These are phyloP conservation scores for Rhodotorula sp. DNA, from an alignment of 1,284 basidiomycete genomes.

Conservation along the genomic window DNA sequence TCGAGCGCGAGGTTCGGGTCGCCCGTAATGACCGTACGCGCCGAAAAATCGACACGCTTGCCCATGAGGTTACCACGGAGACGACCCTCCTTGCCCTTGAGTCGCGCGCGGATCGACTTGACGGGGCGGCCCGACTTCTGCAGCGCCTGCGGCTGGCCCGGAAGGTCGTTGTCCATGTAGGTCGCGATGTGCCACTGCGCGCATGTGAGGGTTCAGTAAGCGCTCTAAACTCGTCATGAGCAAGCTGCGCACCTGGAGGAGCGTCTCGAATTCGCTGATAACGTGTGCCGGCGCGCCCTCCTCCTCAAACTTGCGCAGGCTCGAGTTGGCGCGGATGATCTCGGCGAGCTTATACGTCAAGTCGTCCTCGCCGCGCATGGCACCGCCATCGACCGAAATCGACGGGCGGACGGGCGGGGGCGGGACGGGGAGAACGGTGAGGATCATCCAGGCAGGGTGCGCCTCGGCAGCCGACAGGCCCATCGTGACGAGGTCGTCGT, in stretches of 20 bases:
- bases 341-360: conserved; percentile 98
- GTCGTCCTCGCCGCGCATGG: conserved; percentile 96
- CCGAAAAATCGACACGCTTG: conserved; percentile 99
- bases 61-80: conserved; percentile 99
- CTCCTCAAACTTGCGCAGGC: conserved; percentile 88
- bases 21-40: conserved; percentile 98
- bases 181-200: conserved; percentile 92
- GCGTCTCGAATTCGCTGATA: conserved; percentile 92
- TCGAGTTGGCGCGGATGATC: conserved; percentile 93
- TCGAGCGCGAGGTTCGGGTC: conserved; percentile 97
- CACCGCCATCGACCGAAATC: conserved; percentile 93
- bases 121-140: conserved; percentile 98
- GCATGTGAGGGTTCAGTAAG: not conserved
- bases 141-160: conserved; percentile 93
- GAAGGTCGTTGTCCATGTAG: conserved; percentile 99
- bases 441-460: conserved; percentile 98
- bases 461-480: conserved; percentile 95
- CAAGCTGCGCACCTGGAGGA: conserved; percentile 69
- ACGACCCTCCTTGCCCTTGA: conserved; percentile 99
- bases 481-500: conserved; percentile 84
- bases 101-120: conserved; percentile 95
- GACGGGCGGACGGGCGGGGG: conserved; percentile 97
- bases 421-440: conserved; percentile 95
- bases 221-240: not conserved
- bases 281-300: conserved; percentile 97